Conservation (phyloP, 1,139 yeast species). For the Taiozyma sp. region DNA sequence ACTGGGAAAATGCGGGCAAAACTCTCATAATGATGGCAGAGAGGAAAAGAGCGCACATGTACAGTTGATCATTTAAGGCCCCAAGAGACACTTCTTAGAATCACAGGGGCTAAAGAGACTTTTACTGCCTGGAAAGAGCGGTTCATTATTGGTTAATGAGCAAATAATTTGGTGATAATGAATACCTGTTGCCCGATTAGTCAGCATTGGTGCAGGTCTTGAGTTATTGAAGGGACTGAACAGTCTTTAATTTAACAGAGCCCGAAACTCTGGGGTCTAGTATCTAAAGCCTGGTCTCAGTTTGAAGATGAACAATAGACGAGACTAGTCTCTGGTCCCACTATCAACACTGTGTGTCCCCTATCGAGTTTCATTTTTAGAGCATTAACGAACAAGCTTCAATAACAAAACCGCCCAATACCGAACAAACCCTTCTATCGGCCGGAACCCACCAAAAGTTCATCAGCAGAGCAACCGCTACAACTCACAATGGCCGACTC, state of each 20-base stretch:
- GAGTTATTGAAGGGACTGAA: no score
- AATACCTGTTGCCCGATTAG: background rate
- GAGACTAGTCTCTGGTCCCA: background rate
- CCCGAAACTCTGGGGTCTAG: background rate
- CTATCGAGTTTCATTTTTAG: background rate
- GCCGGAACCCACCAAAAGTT: background rate
- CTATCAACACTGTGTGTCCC: background rate
- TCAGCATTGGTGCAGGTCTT: background rate
- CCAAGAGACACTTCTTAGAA: no score
- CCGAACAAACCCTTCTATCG: background rate
- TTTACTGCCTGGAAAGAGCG: background rate
- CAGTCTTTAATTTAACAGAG: no score
- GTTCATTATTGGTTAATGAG: background rate
- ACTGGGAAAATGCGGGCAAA: background rate
- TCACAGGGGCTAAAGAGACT: no score
- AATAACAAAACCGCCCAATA: background rate
- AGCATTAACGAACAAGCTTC: no score
- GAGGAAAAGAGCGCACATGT: no score
- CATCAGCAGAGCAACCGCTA: background rate
- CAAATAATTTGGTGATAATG: background rate
- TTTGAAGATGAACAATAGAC: background rate
- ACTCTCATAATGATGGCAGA: no score
- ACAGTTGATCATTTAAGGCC: no score
- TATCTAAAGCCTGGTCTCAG: background rate
- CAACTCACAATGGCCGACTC: constrained; percentile 43